Percentiles rank a stretch among this genome's conserved stretches.
phyloP scores from a whole-genome alignment of 371 early-diverging fungal genomes.

The Parasitella parasitica region DNA sequence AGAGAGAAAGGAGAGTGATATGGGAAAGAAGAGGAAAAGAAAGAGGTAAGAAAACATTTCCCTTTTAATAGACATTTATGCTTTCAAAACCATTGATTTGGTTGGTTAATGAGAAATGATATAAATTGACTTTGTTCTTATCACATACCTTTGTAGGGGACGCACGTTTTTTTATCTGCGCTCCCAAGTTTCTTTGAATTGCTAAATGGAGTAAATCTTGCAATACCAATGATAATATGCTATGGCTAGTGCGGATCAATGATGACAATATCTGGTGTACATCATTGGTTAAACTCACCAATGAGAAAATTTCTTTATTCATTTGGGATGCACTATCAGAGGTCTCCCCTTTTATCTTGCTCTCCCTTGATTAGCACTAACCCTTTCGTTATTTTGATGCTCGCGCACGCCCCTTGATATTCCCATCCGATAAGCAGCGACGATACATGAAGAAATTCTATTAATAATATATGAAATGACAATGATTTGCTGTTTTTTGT shows the following conservation, averaged over 20 bases:
- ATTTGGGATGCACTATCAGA: background rate
- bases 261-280: background rate
- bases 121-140: background rate
- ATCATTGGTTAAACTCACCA: background rate
- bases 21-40: background rate
- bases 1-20: background rate
- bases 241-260: background rate
- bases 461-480: background rate
- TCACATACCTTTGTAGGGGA: background rate
- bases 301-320: constrained; percentile 1
- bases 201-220: background rate
- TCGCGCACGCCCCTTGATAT: background rate
- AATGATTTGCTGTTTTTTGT: background rate
- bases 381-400: no score
- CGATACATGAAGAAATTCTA: no score
- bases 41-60: background rate
- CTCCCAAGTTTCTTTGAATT: background rate
- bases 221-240: background rate
- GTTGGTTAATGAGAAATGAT: background rate
- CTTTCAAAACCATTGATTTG: background rate
- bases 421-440: background rate
- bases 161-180: background rate
- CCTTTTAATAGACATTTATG: background rate
- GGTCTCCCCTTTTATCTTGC: background rate
- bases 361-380: no score